A percentile compares a stretch with the other conserved stretches of the same genome.
Conservation (phyloP, 129 eudicot species). For the Artemisia annua region DNA sequence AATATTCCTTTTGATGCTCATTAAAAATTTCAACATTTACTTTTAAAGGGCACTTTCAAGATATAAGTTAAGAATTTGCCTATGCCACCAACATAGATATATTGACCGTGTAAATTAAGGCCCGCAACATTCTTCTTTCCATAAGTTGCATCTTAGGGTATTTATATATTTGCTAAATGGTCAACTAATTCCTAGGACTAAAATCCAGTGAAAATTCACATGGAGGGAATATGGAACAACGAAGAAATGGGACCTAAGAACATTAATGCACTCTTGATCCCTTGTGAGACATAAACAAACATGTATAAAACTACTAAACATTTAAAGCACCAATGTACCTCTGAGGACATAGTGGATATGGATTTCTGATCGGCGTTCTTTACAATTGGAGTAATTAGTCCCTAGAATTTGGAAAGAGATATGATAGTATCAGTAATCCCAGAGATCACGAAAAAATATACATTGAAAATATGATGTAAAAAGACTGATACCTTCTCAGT, state of each 20-base stretch:
- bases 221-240: constrained; percentile 1
- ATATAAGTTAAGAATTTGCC: no score
- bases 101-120: background rate
- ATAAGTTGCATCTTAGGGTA: background rate
- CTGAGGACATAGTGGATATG: constrained; percentile 78
- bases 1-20: no score
- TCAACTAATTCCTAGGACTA: background rate
- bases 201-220: background rate
- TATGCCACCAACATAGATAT: background rate
- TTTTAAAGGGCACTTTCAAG: no score
- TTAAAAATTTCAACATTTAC: no score
- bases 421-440: constrained; percentile 1
- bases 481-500: constrained; percentile 75
- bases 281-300: background rate
- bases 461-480: background rate
- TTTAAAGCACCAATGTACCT: constrained; percentile 47
- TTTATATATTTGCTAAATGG: background rate
- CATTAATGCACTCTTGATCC: background rate
- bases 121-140: background rate
- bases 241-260: constrained; percentile 6
- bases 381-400: constrained; percentile 93
- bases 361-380: constrained; percentile 95
- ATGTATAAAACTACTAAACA: constrained; percentile 5
- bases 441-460: background rate
- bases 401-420: constrained; percentile 44